Percentiles rank a stretch among this genome's conserved stretches.
Conservation (phyloP, 257 asterid genomes). For the Craterostigma plantagineum region DNA sequence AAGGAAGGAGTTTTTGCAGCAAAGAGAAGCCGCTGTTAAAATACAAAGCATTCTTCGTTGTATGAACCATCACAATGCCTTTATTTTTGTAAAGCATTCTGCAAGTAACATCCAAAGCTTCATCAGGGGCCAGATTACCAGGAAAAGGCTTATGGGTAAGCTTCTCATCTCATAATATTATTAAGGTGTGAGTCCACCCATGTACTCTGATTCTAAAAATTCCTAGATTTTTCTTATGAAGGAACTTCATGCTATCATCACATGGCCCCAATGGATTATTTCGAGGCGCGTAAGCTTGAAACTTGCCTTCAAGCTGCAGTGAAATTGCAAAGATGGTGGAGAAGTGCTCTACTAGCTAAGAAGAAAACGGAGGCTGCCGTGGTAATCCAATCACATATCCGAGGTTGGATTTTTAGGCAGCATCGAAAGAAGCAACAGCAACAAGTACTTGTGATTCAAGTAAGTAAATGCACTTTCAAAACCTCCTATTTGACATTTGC, state of each 20-base stretch:
- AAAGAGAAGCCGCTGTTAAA: conserved; percentile 34
- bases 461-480: conserved; percentile 13
- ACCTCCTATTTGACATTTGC: background rate
- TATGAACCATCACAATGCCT: conserved; percentile 26
- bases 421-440: conserved; percentile 25
- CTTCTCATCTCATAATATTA: conserved; percentile 4
- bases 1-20: conserved; percentile 32
- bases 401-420: conserved; percentile 48
- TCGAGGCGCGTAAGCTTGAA: conserved; percentile 26
- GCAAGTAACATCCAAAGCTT: conserved; percentile 47
- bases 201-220: conserved; percentile 5
- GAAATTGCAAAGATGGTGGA: conserved; percentile 89
- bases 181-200: conserved; percentile 3
- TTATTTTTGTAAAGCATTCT: conserved; percentile 25
- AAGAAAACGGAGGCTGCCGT: conserved; percentile 28
- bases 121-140: conserved; percentile 44
- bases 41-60: conserved; percentile 46
- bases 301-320: conserved; percentile 27
- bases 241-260: conserved; percentile 30
- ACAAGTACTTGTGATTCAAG: conserved; percentile 47
- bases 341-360: conserved; percentile 21
- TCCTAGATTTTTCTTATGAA: conserved; percentile 13
- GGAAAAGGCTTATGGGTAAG: conserved; percentile 58
- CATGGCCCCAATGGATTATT: conserved; percentile 10
- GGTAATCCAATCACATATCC: conserved; percentile 50